Evolutionary conservation across 495 filamentous ascomycete species (phyloP), one percentile per base, ranked within the genome.

Genomic region (Eremomyces bilateralis): DNA sequence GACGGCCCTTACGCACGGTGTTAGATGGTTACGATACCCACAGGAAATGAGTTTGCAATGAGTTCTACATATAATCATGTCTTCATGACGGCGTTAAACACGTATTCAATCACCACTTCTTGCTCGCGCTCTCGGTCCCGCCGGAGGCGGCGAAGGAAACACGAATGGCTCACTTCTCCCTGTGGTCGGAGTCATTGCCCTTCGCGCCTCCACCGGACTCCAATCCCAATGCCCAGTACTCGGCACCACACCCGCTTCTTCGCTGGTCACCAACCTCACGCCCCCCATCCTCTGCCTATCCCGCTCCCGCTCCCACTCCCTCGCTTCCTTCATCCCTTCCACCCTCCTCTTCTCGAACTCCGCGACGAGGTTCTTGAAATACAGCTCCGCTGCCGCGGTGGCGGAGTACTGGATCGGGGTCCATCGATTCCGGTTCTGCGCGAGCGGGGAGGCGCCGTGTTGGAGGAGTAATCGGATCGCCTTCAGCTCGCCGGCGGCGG

Each of bases 381-480:
- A 82, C 15, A 74, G 71, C 53, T 84, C 79, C 13, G 73, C 76
- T 43, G 75, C 68, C 15, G 76, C 69, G 1, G 74, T 80, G 17
- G 67, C 67, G 30, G 66, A 72, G 50, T 85, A 90, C 20, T 64
- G 63, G 10, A 76, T 58, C 4, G 81, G 71, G 16, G 65, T 76
- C 70, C 78, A 84, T 39, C 62, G 69, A 59, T 68, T 73, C 2
- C 63, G 53, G 45, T 90, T 90, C 45, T 50, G 61, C 30, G 61
- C 68, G 31, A 65, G 58, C 1, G 71, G 62, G 37, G 71, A 65
- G 30, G 78, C 76, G 8, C 78, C 78, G 8, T 64, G 63, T 2
- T 67, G 64, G 16, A 88, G 58, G 16, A 90, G 53, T 16, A 76
- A 70, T 28, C 80, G 63, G 33, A 85, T 53, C 2, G 76, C 71